Evolutionary conservation across 805 yeast species (phyloP).

Genomic region (Zygosaccharomyces bisporus): DNA sequence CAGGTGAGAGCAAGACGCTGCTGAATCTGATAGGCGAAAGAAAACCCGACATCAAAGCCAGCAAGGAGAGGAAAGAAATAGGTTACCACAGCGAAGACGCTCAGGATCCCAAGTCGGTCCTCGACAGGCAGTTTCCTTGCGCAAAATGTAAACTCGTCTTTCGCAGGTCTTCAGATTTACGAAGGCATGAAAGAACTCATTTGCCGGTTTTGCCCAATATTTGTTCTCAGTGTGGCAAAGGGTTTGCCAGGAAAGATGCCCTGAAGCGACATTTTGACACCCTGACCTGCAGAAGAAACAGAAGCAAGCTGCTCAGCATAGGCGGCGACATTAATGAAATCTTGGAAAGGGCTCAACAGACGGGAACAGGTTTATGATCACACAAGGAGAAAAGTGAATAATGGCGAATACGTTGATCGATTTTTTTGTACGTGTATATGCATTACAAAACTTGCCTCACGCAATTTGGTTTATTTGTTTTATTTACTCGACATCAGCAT

Average conservation of each 20-base stretch:
- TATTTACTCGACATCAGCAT: constrained; percentile 28
- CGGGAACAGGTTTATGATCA: constrained; percentile 26
- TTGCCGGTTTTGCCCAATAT: constrained; percentile 66
- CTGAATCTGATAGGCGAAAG: background rate
- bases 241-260: constrained; percentile 81
- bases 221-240: constrained; percentile 73
- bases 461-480: background rate
- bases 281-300: constrained; percentile 67
- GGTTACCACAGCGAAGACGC: background rate
- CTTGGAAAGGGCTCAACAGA: constrained; percentile 29
- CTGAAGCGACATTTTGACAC: constrained; percentile 73
- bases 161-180: constrained; percentile 63
- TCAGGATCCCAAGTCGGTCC: background rate
- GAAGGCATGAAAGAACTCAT: constrained; percentile 75
- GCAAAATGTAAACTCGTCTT: constrained; percentile 58
- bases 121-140: constrained; percentile 47
- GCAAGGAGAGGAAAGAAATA: background rate
- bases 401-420: background rate
- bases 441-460: constrained; percentile 6
- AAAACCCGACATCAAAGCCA: background rate
- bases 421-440: constrained; percentile 4
- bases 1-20: background rate
- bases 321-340: constrained; percentile 39
- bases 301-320: constrained; percentile 47
- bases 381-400: background rate